Evolutionary conservation across 2,329 filamentous ascomycete genomes (phyloP), one percentile per base, ranked within the genome.

Genomic region (Cryphonectria naterciae): DNA sequence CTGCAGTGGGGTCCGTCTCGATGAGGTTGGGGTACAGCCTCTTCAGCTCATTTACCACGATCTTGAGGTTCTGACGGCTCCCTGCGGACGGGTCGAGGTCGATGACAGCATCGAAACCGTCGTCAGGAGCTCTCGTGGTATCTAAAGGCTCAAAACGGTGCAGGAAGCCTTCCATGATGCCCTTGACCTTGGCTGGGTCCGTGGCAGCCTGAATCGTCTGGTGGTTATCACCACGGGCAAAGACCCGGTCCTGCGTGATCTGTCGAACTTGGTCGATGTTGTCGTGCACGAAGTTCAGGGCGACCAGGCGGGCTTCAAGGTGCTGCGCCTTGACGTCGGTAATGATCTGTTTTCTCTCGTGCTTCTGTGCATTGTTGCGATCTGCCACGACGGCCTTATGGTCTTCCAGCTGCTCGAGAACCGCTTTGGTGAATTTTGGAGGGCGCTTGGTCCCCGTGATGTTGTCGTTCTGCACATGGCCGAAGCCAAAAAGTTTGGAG

Each of bases 391-490:
- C 94, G 1, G 91, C 95, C 0, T 90, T 86, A 62, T 90, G 84
- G 0, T 87, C 83, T 32, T 87, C 83, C 43, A 98, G 85, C 68
- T 89, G 81, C 35, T 90, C 86, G 67, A 91, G 86, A 54, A 97
- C 85, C 49, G 89, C 88, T 66, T 89, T 86, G 0, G 92, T 92
- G 79, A 99, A 98, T 68, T 89, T 88, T 73, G 91, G 89, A 3
- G 94, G 92, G 49, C 95, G 92, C 69, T 87, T 88, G 79, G 92
- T 73, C 91, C 93, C 67, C 1, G 90, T 89, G 72, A 99, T 96
- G 78, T 99, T 97, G 83, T 99, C 96, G 79, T 99, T 99, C 78
- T 99, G 96, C 65, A 98, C 86, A 78, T 97, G 94, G 22, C 94
- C 95, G 93, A 95, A 98, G 68, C 87, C 89, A 75, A 98, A 98